Base-by-base conservation (phyloP, 164 flowering plant species). In the Liriodendron chinense region DNA sequence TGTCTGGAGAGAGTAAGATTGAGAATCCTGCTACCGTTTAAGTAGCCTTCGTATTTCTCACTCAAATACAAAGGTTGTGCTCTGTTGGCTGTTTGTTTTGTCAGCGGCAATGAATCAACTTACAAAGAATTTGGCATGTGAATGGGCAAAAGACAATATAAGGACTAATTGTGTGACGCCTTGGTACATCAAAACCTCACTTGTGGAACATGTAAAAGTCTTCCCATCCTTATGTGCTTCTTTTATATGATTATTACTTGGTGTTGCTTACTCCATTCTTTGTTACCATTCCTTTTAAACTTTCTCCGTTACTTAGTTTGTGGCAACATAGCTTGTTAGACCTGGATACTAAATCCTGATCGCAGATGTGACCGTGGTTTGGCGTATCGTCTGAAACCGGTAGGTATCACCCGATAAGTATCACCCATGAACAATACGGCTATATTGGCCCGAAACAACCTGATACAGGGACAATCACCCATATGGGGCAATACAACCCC, bases 61-160 rank as follows among this genome's bases (percentile, higher is more conserved):
- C 18, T 53, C 59, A 53, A 12, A 10, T 12, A 2, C 59, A 7
- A 53, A 53, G 59, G 13, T 12, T 53, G 59, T 16, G 7, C 12
- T 4, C 18, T 53, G 13, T 53, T 26, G 48, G 14, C 26, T 64
- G 13, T 10, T 64, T 64, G 24, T 16, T 70, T 24, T 81, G 57
- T 56, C 82, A 93, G 98, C 82, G 47, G 94, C 94, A 59, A 84
- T 90, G n/a, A 91, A 92, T 83, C 96, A 90, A 68, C 80, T 90
- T 7, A 85, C 98, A 7, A 89, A 77, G 78, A 86, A 83, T 69
- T 80, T 93, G 84, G 94, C 98, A 65, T 92, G 94, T 78, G 98
- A 91, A 79, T 93, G 96, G 94, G 96, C 94, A 24, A 88, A 87
- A 75, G 98, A 93, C 81, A 87, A 87, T 71, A 90, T 93, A 71